Evolutionary conservation across 129 eudicot species (phyloP).

Genomic region (Rutidosis leptorrhynchoides): DNA sequence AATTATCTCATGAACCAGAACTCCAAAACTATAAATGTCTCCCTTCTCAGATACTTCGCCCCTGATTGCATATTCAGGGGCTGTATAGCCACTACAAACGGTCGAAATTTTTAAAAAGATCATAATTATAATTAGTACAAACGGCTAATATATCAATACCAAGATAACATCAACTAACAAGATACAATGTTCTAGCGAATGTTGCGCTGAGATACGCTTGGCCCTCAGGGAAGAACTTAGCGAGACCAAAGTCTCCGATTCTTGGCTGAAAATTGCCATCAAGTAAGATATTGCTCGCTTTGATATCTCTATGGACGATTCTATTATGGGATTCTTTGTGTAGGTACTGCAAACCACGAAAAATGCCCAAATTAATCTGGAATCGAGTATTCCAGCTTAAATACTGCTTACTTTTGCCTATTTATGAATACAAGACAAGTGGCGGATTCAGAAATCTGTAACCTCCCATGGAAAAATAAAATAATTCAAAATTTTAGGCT

Average conservation of each 20-base stretch:
- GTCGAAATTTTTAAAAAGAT: neutral
- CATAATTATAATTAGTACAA: neutral
- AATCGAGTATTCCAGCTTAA: conserved; percentile 58
- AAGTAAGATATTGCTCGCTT: conserved; percentile 71
- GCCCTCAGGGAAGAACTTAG: conserved; percentile 77
- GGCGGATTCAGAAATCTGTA: no score
- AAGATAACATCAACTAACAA: neutral
- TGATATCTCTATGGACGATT: conserved; percentile 73
- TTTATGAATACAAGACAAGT: conserved; percentile 5
- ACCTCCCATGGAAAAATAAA: no score
- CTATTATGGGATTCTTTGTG: conserved; percentile 76
- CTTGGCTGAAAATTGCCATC: conserved; percentile 67
- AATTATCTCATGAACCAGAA: conserved; percentile 64
- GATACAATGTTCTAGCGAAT: conserved; percentile 70
- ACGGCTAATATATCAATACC: neutral
- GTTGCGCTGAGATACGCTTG: conserved; percentile 73
- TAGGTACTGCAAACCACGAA: conserved; percentile 67
- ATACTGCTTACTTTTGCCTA: conserved; percentile 51
- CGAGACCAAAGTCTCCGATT: conserved; percentile 79
- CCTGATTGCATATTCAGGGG: conserved; percentile 75
- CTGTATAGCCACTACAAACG: conserved; percentile 68
- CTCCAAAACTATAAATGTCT: conserved; percentile 77
- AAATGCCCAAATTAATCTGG: conserved; percentile 64
- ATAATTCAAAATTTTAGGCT: no score
- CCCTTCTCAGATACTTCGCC: conserved; percentile 79